Conservation (phyloP, 768 basidiomycete species). For the Tulasnella sp. region DNA sequence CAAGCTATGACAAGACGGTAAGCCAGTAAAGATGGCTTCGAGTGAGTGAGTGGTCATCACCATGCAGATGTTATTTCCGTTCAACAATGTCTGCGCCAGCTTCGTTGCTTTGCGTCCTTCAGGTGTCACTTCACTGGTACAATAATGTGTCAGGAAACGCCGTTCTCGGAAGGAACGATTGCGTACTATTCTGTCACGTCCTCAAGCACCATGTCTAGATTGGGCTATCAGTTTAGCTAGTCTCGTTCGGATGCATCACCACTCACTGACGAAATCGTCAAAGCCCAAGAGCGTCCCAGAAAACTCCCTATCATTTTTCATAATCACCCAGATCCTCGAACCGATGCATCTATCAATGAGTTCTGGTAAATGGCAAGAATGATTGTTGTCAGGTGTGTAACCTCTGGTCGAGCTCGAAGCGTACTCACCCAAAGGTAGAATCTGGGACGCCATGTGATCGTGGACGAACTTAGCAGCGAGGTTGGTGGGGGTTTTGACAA, state of each 20-base stretch:
- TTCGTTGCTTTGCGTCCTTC: slow-evolving; percentile 66
- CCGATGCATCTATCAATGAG: slow-evolving; percentile 97
- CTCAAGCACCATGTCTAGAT: slow-evolving; percentile 80
- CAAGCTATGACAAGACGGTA: too few species aligned
- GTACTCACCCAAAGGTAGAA: slow-evolving; percentile 28
- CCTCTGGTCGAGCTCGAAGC: not conserved
- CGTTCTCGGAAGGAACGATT: not conserved
- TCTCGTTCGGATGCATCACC: not conserved
- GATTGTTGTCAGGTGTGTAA: not conserved
- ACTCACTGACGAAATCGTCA: slow-evolving; percentile 99
- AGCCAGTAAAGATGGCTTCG: too few species aligned
- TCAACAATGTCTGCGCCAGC: slow-evolving; percentile 77
- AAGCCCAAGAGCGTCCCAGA: slow-evolving; percentile 90
- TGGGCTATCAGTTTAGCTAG: not conserved
- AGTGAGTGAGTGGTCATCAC: too few species aligned
- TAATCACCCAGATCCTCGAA: slow-evolving; percentile 84
- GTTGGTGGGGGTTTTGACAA: not conserved
- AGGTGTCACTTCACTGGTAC: slow-evolving; percentile 66
- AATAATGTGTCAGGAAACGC: not conserved
- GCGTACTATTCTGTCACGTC: slow-evolving; percentile 94
- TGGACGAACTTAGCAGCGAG: not conserved
- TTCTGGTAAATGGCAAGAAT: slow-evolving; percentile 36
- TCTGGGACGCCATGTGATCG: slow-evolving; percentile 65
- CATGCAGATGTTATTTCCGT: slow-evolving; percentile 96
- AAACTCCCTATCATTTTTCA: slow-evolving; percentile 96